These are phyloP conservation scores for Elongisporangium prolatum DNA, from an alignment of 352 stramenopile genomes.

Conservation along the genomic window DNA sequence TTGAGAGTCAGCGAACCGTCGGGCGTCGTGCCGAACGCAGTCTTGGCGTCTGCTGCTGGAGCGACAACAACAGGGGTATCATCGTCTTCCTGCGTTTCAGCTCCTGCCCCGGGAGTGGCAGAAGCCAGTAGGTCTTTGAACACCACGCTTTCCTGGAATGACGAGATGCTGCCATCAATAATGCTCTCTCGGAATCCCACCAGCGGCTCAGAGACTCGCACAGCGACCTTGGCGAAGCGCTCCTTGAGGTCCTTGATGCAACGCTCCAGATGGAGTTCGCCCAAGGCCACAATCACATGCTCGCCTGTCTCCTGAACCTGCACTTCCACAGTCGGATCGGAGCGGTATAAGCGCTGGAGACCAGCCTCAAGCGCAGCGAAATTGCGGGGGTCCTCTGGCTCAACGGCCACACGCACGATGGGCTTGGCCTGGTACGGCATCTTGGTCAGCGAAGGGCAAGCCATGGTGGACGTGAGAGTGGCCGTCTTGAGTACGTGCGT, in stretches of 20 bases:
- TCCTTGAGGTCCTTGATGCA: conserved; percentile 90
- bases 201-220: conserved; percentile 82
- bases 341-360: conserved; percentile 89
- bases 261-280: conserved; percentile 89
- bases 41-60: conserved; percentile 13
- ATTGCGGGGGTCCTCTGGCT: conserved; percentile 82
- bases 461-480: conserved; percentile 76
- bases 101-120: neutral
- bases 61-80: conserved; percentile 11
- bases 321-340: conserved; percentile 91
- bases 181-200: conserved; percentile 90
- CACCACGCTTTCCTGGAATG: conserved; percentile 62
- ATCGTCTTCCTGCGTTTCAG: conserved; percentile 10
- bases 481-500: conserved; percentile 89
- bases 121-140: conserved; percentile 60
- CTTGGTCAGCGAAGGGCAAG: conserved; percentile 78
- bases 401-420: conserved; percentile 90
- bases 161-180: conserved; percentile 47
- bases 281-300: conserved; percentile 87
- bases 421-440: conserved; percentile 91
- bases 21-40: conserved; percentile 53
- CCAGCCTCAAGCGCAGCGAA: conserved; percentile 83
- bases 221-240: conserved; percentile 80
- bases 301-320: conserved; percentile 87
- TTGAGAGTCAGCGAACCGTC: conserved; percentile 72